Conservation (phyloP, 2,329 filamentous ascomycete genomes). For the Lecanicillium sp. region DNA sequence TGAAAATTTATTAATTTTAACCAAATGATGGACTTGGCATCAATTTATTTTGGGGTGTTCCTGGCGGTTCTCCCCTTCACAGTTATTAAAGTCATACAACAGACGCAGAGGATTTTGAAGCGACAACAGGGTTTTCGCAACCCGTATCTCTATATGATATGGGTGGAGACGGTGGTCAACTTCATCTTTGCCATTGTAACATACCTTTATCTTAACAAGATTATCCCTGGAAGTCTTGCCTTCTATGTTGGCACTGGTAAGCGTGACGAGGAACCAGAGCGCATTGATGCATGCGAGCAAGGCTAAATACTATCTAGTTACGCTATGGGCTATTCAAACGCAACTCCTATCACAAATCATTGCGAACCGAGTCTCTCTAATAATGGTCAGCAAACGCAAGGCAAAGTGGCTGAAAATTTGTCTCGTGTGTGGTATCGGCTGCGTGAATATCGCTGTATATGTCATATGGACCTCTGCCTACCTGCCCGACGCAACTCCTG, state of each 20-base stretch:
- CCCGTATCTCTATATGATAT: conserved; percentile 9
- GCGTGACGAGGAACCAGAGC: not conserved
- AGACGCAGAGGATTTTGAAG: conserved; percentile 14
- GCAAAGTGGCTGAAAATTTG: conserved; percentile 26
- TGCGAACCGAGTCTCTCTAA: conserved; percentile 33
- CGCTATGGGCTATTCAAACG: conserved; percentile 20
- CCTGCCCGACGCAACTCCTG: conserved; percentile 9
- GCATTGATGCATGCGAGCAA: not conserved
- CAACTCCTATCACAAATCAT: conserved; percentile 37
- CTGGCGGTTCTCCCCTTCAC: conserved; percentile 19
- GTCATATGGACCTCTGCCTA: conserved; percentile 32
- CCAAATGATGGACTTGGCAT: conserved; percentile 14
- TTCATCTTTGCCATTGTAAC: conserved; percentile 6
- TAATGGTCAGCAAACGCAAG: conserved; percentile 28
- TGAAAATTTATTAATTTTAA: too few species aligned
- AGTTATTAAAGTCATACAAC: conserved; percentile 14
- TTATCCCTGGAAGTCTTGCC: not conserved
- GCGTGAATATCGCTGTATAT: conserved; percentile 31
- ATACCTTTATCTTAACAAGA: not conserved
- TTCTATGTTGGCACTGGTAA: conserved; percentile 5
- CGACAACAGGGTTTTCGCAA: conserved; percentile 12
- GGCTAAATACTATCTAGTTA: conserved; percentile 1
- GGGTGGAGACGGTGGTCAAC: conserved; percentile 5
- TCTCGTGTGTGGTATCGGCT: conserved; percentile 23
- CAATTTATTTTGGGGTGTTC: conserved; percentile 18